A percentile compares a stretch with the other conserved stretches of the same genome.
These are phyloP conservation scores for Phlyctochytrium planicorne DNA, from an alignment of 192 early-diverging fungal species.

Conservation along the genomic window DNA sequence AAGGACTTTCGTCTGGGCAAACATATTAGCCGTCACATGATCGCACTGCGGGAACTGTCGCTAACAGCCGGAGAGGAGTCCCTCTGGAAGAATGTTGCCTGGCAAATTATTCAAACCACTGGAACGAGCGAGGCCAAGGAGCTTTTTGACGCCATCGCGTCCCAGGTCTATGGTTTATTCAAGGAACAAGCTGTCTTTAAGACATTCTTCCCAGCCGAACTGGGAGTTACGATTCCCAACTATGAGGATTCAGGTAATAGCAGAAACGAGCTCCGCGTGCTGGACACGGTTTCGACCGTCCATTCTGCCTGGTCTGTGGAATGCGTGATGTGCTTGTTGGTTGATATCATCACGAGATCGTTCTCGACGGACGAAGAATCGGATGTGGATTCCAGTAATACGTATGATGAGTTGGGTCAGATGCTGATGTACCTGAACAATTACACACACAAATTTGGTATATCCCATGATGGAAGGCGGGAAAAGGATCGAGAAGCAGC, in stretches of 20 bases:
- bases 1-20: background rate
- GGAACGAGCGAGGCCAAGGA: conserved; percentile 23
- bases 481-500: no score
- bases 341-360: background rate
- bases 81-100: conserved; percentile 40
- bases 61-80: conserved; percentile 24
- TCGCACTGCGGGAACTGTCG: conserved; percentile 14
- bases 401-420: no score
- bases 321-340: no score
- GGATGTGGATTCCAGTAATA: no score
- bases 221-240: background rate
- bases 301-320: no score
- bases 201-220: background rate
- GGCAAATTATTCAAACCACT: background rate
- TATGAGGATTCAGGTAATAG: background rate
- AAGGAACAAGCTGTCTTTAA: conserved; percentile 1
- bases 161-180: conserved; percentile 36
- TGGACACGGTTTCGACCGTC: no score
- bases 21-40: conserved; percentile 7
- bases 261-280: background rate
- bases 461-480: no score
- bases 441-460: no score
- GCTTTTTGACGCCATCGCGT: conserved; percentile 40
- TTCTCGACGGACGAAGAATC: background rate
- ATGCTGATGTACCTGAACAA: no score